Conservation (phyloP, 805 yeast species). For the Ogataea polymorpha region DNA sequence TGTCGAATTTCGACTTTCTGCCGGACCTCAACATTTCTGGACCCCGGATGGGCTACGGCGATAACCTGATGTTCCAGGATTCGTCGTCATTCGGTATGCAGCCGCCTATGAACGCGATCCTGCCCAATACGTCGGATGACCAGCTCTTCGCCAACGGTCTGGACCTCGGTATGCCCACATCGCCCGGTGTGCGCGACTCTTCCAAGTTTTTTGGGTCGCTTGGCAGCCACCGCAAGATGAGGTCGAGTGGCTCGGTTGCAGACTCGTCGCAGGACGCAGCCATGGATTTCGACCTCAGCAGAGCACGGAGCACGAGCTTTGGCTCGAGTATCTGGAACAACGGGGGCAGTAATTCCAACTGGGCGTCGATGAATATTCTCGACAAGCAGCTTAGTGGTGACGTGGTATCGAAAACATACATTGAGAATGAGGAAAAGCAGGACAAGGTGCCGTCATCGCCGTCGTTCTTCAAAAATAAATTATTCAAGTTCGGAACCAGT, state of each 20-base stretch:
- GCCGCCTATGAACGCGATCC: constrained; percentile 9
- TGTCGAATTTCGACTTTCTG: constrained; percentile 17
- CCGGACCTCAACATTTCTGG: constrained; percentile 3
- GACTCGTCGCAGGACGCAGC: constrained; percentile 12
- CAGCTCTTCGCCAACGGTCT: constrained; percentile 1
- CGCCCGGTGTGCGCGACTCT: constrained; percentile 20
- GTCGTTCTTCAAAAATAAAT: constrained; percentile 35
- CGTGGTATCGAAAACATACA: constrained; percentile 2
- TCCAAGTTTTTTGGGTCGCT: constrained; percentile 23
- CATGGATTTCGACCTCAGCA: constrained; percentile 17
- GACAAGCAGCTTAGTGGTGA: constrained; percentile 5
- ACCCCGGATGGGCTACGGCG: constrained; percentile 1
- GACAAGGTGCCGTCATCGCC: constrained; percentile 30
- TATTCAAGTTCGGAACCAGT: constrained; percentile 37
- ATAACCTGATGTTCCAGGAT: constrained; percentile 5
- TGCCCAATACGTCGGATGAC: constrained; percentile 2
- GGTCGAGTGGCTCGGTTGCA: constrained; percentile 13
- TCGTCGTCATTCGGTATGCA: constrained; percentile 16
- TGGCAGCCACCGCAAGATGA: constrained; percentile 10
- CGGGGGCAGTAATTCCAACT: constrained; percentile 12
- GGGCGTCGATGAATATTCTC: constrained; percentile 17
- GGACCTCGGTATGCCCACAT: constrained; percentile 15
- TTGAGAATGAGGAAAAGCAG: constrained; percentile 17
- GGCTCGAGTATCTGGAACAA: constrained; percentile 37
- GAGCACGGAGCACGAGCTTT: constrained; percentile 35